Percentiles rank a stretch among this genome's conserved stretches.
These are phyloP conservation scores for Testicularia cyperi DNA, from an alignment of 1,284 basidiomycete species.

Conservation along the genomic window DNA sequence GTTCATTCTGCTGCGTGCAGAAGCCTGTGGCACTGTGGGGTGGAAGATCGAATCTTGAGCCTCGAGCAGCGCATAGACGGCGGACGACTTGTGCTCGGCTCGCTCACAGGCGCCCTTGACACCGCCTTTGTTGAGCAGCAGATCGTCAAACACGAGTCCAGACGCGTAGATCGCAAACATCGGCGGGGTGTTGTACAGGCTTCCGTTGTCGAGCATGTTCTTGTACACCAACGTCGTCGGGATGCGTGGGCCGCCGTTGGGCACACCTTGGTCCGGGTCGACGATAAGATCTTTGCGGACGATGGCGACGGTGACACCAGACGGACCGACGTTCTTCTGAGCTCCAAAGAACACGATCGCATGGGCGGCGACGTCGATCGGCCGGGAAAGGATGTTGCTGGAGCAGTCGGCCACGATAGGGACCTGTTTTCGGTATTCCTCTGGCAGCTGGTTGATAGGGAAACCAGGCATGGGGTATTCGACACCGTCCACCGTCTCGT, in stretches of 20 bases:
- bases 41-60: constrained; percentile 35
- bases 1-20: constrained; percentile 56
- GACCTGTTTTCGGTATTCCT: constrained; percentile 63
- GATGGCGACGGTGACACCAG: constrained; percentile 88
- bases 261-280: constrained; percentile 48
- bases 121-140: constrained; percentile 67
- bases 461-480: constrained; percentile 82
- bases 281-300: constrained; percentile 78
- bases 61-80: constrained; percentile 52
- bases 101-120: constrained; percentile 63
- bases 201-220: constrained; percentile 74
- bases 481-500: constrained; percentile 96
- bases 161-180: constrained; percentile 90
- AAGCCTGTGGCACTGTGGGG: constrained; percentile 46
- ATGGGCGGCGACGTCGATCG: constrained; percentile 72
- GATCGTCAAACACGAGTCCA: constrained; percentile 78
- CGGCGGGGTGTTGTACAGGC: constrained; percentile 91
- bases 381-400: constrained; percentile 94
- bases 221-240: constrained; percentile 84
- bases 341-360: constrained; percentile 95
- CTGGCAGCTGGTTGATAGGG: constrained; percentile 76
- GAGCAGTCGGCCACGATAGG: constrained; percentile 95
- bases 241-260: constrained; percentile 66
- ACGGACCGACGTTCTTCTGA: constrained; percentile 98
- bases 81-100: constrained; percentile 26